Conservation (phyloP, 805 yeast genomes). For the Candida succiphila region DNA sequence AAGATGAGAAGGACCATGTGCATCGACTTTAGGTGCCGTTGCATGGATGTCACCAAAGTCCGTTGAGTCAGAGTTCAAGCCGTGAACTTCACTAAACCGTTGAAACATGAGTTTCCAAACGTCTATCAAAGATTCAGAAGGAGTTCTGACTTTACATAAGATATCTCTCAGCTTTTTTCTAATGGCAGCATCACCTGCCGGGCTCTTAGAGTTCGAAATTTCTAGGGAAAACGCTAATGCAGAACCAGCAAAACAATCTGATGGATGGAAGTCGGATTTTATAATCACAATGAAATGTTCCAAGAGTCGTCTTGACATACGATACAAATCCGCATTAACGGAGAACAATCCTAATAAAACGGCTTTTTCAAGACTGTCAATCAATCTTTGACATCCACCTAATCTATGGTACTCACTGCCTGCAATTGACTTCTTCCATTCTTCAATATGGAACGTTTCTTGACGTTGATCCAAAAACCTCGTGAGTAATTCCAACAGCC, state of each 20-base stretch:
- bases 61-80: conserved; percentile 3
- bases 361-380: conserved; percentile 38
- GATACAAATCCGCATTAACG: conserved; percentile 39
- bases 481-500: conserved; percentile 27
- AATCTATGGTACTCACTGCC: conserved; percentile 8
- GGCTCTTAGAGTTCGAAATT: conserved; percentile 45
- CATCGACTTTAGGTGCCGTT: neutral
- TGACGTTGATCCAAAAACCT: conserved; percentile 25
- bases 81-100: conserved; percentile 10
- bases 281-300: conserved; percentile 13
- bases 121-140: conserved; percentile 27
- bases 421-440: neutral
- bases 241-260: conserved; percentile 13
- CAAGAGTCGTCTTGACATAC: conserved; percentile 33
- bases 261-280: conserved; percentile 10
- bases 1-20: conserved; percentile 3
- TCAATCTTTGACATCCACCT: conserved; percentile 21
- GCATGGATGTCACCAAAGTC: conserved; percentile 1
- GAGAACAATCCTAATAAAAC: conserved; percentile 41
- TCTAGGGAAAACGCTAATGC: conserved; percentile 30
- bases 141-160: conserved; percentile 20
- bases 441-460: conserved; percentile 3
- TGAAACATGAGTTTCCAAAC: conserved; percentile 38
- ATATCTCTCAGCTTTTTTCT: conserved; percentile 54
- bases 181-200: conserved; percentile 65